phyloP scores from a whole-genome alignment of 768 basidiomycete genomes.

The Leccinum subgranulosum region DNA sequence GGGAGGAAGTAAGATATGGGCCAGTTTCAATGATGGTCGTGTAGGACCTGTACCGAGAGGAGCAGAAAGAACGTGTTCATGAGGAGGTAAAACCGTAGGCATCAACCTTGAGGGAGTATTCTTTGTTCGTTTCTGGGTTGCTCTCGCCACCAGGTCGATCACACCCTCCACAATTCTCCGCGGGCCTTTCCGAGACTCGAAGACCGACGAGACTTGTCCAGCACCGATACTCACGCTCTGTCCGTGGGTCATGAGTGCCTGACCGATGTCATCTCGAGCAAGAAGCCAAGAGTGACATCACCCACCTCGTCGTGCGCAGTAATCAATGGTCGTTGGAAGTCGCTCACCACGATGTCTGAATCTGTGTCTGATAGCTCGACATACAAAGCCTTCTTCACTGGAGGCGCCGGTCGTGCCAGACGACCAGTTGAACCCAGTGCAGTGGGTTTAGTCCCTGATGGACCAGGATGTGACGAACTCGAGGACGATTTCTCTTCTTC shows the following conservation, averaged over 20 bases:
- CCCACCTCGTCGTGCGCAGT: background rate
- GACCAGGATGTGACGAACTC: background rate
- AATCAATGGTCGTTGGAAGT: background rate
- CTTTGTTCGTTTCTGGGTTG: background rate
- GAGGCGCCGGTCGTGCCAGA: background rate
- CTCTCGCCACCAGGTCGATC: slow-evolving; percentile 8
- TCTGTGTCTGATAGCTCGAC: slow-evolving; percentile 25
- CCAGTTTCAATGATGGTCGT: slow-evolving; percentile 14
- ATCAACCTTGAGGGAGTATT: background rate
- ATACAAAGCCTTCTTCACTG: slow-evolving; percentile 16
- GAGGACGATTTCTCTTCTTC: slow-evolving; percentile 14
- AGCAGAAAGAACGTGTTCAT: background rate
- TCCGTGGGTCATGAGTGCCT: background rate
- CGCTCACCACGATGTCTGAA: slow-evolving; percentile 18
- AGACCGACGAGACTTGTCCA: background rate
- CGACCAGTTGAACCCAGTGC: background rate
- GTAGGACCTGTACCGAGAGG: background rate
- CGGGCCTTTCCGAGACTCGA: background rate
- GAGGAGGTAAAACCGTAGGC: background rate
- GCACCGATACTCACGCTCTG: slow-evolving; percentile 8
- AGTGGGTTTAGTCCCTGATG: background rate
- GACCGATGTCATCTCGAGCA: background rate
- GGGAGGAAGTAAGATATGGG: slow-evolving; percentile 7
- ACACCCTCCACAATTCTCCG: background rate
- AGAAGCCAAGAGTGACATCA: background rate